Base-by-base conservation (phyloP, 202 grass and related monocot genomes). In the Zoysia matrella region DNA sequence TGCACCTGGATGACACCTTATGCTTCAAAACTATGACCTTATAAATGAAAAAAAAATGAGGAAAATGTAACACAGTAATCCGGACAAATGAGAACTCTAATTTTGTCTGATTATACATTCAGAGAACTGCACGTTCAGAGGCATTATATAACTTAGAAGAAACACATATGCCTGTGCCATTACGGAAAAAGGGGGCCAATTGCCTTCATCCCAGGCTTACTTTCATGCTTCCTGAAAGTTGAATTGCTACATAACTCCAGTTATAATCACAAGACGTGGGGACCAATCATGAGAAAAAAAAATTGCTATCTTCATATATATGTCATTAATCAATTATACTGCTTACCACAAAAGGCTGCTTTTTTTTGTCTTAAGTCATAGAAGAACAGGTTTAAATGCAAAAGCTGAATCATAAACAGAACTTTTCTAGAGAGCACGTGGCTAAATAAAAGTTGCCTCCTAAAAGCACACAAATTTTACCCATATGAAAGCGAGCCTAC, bases 401-500 rank as follows among this genome's bases (percentile, higher is more conserved):
- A 69, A 50, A 51, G 48, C 22, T 63, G 13, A 47, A 57, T 51
- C 45, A 42, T 22, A 12, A 1, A 66, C 7, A n/a, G 45, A 60
- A 60, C 1, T 42, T 71, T 53, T 48, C 54, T 39, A 11, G 13
- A 42, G 36, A 82, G 53, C 60, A 47, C 2, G 36, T 36, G 81
- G 7, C 15, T 49, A 44, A 2, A 57, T 63, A 10, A n/a, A 36
- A 77, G 11, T 62, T 41, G 50, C 2, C 30, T 58, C 58, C 7
- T 30, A 41, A 69, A 69, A 43, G 52, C 9, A 62, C 47, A 39
- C 1, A 55, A 47, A 4, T 67, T 55, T 58, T 11, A 70, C 14
- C 53, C 47, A 74, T 40, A 62, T 70, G 40, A 58, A 64, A 69
- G 64, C 54, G 5, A 75, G 14, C 65, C 14, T 70, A 56, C 49